Percentiles rank a stretch among this genome's conserved stretches.
These are phyloP conservation scores for Fusarium abutilonis DNA, from an alignment of 2,329 filamentous ascomycete species.

Conservation along the genomic window DNA sequence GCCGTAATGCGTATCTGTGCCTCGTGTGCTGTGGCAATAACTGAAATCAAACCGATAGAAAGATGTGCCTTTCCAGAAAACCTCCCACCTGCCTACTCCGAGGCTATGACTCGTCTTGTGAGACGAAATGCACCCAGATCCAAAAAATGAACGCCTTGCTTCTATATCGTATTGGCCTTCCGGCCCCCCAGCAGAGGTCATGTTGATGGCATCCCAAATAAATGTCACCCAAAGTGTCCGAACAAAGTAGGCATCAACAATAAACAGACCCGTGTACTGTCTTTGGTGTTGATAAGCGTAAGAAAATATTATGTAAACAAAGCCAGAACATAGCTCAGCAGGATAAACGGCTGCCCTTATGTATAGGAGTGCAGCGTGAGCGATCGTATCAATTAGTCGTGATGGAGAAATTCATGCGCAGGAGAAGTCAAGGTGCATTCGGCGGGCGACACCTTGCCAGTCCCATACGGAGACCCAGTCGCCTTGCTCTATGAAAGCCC, in stretches of 20 bases:
- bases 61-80: not conserved
- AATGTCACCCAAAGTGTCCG: slow-evolving; percentile 12
- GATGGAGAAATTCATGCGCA: slow-evolving; percentile 53
- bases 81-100: not conserved
- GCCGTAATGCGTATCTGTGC: not conserved
- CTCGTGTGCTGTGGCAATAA: slow-evolving; percentile 8
- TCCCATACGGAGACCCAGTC: slow-evolving; percentile 71
- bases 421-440: slow-evolving; percentile 66
- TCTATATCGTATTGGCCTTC: not conserved
- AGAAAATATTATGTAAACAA: slow-evolving; percentile 18
- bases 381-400: slow-evolving; percentile 17
- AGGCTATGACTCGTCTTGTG: slow-evolving; percentile 1
- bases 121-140: slow-evolving; percentile 6
- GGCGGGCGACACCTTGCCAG: slow-evolving; percentile 67
- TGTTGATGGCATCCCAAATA: slow-evolving; percentile 9
- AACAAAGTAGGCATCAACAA: slow-evolving; percentile 3
- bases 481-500: slow-evolving; percentile 66
- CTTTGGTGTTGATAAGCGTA: slow-evolving; percentile 5
- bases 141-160: slow-evolving; percentile 30
- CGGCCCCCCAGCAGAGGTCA: slow-evolving; percentile 1
- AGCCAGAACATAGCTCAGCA: not conserved
- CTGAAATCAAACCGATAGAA: slow-evolving; percentile 7
- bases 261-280: slow-evolving; percentile 27
- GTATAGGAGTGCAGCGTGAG: not conserved
- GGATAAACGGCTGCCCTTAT: not conserved